Evolutionary conservation across 495 filamentous ascomycete species (phyloP).

Genomic region (Aspergillus panamensis): DNA sequence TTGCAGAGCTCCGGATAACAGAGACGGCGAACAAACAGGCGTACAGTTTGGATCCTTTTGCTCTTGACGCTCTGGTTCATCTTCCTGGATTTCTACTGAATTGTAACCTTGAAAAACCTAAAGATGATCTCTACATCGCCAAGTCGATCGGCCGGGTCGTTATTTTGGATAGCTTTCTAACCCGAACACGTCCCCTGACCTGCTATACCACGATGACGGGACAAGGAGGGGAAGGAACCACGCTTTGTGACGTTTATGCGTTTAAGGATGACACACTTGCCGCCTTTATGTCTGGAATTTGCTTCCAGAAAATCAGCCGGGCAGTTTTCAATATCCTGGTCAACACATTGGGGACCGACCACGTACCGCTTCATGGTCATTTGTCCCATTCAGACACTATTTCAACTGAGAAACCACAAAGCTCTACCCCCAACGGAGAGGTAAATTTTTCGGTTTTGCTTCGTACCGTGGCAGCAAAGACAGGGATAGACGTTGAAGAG

Average conservation of each 20-base stretch:
- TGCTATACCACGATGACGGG: not conserved
- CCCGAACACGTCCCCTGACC: not conserved
- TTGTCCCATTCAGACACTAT: not conserved
- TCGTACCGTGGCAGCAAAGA: not conserved
- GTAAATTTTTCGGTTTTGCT: not conserved
- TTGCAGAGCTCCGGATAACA: not conserved
- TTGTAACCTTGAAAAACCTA: not conserved
- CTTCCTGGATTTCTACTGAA: conserved; percentile 13
- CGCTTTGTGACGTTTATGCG: not conserved
- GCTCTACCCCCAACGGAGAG: not conserved
- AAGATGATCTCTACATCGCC: not conserved
- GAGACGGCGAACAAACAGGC: not conserved
- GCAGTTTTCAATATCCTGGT: not conserved
- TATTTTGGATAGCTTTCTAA: not conserved
- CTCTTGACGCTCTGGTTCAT: conserved; percentile 7
- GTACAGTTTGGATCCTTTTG: not conserved
- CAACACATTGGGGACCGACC: not conserved
- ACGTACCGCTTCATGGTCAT: not conserved
- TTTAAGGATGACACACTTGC: not conserved
- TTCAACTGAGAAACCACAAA: not conserved
- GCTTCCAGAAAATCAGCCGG: not conserved
- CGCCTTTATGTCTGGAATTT: not conserved
- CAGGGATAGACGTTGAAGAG: not conserved
- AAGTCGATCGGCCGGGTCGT: not conserved
- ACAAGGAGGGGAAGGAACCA: not conserved